Conservation (phyloP, 768 basidiomycete genomes). For the Serpula lacrymans region DNA sequence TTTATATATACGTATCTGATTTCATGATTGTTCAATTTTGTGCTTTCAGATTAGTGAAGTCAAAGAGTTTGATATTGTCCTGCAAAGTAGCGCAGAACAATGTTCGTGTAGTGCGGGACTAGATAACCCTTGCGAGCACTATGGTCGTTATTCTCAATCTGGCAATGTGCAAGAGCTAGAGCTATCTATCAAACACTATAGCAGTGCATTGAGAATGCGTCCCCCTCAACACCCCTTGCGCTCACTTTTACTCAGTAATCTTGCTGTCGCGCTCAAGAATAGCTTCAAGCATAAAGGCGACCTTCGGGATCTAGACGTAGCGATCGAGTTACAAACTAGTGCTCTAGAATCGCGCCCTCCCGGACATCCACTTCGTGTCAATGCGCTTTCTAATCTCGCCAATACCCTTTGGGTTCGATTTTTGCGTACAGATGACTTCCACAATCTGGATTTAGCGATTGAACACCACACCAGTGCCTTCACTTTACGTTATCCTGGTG, state of each 20-base stretch:
- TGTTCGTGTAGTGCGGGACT: too few species aligned
- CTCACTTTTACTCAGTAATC: conserved; percentile 7
- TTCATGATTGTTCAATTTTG: too few species aligned
- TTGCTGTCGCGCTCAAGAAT: conserved; percentile 7
- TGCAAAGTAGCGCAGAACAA: too few species aligned
- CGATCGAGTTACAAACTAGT: conserved; percentile 1
- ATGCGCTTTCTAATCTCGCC: conserved; percentile 12
- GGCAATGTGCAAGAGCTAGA: conserved; percentile 16
- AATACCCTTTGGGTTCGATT: conserved; percentile 7
- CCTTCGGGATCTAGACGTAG: conserved; percentile 7
- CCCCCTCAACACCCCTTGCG: conserved; percentile 9
- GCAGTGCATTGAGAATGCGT: conserved; percentile 6
- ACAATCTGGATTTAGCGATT: conserved; percentile 27
- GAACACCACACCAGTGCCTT: conserved; percentile 17
- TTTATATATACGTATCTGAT: too few species aligned
- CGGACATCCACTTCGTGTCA: conserved; percentile 7
- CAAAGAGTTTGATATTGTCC: too few species aligned
- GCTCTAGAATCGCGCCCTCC: conserved; percentile 6
- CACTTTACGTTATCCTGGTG: background rate
- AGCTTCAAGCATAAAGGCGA: conserved; percentile 9
- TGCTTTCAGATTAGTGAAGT: too few species aligned
- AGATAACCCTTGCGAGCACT: too few species aligned
- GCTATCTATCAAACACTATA: conserved; percentile 13
- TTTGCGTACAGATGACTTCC: background rate
- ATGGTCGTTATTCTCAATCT: too few species aligned